These are phyloP conservation scores for Phylloporus sp. DNA, from an alignment of 768 basidiomycete genomes.

Conservation along the genomic window DNA sequence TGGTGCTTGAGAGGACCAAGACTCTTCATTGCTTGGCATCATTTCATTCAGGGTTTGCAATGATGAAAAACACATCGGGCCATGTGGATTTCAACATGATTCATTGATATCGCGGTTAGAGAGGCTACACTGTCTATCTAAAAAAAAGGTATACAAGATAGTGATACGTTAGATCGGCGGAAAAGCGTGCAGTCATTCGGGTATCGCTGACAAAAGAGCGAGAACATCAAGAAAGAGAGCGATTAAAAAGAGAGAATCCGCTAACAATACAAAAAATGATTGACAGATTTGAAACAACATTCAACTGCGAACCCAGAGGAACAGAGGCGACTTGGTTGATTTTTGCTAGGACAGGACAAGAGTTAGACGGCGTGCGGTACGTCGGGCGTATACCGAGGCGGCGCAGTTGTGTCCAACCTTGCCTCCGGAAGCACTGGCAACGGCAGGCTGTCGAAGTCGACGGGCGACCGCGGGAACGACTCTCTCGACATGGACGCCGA, in stretches of 20 bases:
- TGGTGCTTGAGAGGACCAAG: no score
- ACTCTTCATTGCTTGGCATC: no score
- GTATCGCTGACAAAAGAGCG: background rate
- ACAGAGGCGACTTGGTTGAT: background rate
- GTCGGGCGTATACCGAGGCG: constrained; percentile 24
- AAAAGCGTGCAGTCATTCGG: background rate
- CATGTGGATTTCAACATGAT: background rate
- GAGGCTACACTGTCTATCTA: background rate
- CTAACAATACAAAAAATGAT: background rate
- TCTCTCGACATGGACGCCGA: constrained; percentile 26
- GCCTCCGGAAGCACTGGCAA: constrained; percentile 21
- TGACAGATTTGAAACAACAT: background rate
- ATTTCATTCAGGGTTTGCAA: no score
- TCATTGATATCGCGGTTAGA: background rate
- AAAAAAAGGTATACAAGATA: background rate
- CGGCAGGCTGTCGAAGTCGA: constrained; percentile 11
- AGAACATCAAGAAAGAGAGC: background rate
- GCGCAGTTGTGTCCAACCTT: constrained; percentile 6
- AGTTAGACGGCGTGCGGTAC: constrained; percentile 15
- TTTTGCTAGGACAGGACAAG: background rate
- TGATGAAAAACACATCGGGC: no score
- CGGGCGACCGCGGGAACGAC: constrained; percentile 21
- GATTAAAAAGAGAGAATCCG: background rate
- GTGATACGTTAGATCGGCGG: background rate
- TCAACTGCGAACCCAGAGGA: background rate